These are phyloP conservation scores for Chlamydomonas reinhardtii DNA, from an alignment of 163 green algal species.

Conservation along the genomic window DNA sequence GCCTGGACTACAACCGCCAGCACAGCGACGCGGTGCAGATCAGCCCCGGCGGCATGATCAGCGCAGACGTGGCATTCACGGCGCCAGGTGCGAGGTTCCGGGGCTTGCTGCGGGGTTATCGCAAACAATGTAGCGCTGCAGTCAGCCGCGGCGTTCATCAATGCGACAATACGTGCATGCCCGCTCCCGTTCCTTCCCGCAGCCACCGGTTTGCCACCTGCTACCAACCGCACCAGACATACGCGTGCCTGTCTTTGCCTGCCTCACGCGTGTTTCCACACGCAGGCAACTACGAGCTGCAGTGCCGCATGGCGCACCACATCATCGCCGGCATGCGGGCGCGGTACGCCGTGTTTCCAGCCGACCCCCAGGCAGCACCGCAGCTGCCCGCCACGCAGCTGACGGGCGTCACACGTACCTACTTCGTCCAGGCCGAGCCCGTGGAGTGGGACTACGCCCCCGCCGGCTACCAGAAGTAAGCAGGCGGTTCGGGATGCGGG, in stretches of 20 bases:
- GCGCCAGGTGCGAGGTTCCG: slow-evolving; percentile 4
- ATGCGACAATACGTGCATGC: too few relatives aligned
- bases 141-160: too few relatives aligned
- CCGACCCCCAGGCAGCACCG: background rate
- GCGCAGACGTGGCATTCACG: slow-evolving; percentile 52
- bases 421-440: slow-evolving; percentile 78
- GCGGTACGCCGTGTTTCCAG: slow-evolving; percentile 29
- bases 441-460: slow-evolving; percentile 80
- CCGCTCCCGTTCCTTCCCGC: too few relatives aligned
- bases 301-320: slow-evolving; percentile 80
- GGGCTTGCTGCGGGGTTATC: too few relatives aligned
- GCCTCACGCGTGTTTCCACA: too few relatives aligned
- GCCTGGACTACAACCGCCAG: slow-evolving; percentile 33
- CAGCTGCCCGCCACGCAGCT: background rate
- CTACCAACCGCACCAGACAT: too few relatives aligned
- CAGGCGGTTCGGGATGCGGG: too few relatives aligned
- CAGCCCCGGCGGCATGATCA: slow-evolving; percentile 59
- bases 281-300: slow-evolving; percentile 52
- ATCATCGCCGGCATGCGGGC: slow-evolving; percentile 75
- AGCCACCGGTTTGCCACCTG: too few relatives aligned
- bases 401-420: slow-evolving; percentile 50
- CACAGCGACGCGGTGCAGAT: slow-evolving; percentile 39
- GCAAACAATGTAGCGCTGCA: too few relatives aligned
- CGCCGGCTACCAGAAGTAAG: slow-evolving; percentile 24
- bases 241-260: too few relatives aligned